Evolutionary conservation across 805 yeast genomes (phyloP).

Genomic region (Candida vartiovaarae): DNA sequence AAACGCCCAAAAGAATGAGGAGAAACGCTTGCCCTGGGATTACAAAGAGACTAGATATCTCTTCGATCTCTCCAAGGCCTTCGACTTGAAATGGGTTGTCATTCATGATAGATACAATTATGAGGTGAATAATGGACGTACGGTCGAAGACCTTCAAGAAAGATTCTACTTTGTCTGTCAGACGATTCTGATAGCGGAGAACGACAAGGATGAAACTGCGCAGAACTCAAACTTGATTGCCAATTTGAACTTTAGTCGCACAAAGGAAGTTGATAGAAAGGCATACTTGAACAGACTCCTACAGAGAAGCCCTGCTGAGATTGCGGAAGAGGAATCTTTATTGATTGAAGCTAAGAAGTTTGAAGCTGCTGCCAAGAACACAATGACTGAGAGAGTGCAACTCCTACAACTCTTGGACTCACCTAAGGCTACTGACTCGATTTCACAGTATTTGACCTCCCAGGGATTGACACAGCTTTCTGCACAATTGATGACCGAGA

Average conservation of each 20-base stretch:
- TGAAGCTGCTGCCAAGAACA: slow-evolving; percentile 86
- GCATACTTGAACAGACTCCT: slow-evolving; percentile 69
- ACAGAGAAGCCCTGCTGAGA: slow-evolving; percentile 87
- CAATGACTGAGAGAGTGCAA: slow-evolving; percentile 75
- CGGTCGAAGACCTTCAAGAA: slow-evolving; percentile 76
- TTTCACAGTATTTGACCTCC: slow-evolving; percentile 71
- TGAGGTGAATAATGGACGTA: slow-evolving; percentile 26
- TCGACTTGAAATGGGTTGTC: slow-evolving; percentile 51
- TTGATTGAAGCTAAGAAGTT: slow-evolving; percentile 89
- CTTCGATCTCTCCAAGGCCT: slow-evolving; percentile 61
- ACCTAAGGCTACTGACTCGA: slow-evolving; percentile 71
- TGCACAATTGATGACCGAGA: slow-evolving; percentile 66
- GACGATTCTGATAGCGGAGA: slow-evolving; percentile 39
- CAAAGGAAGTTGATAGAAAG: slow-evolving; percentile 73
- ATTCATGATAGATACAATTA: slow-evolving; percentile 53
- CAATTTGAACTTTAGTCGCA: slow-evolving; percentile 59
- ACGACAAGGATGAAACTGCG: slow-evolving; percentile 32
- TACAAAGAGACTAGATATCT: slow-evolving; percentile 72
- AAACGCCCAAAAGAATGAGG: slow-evolving; percentile 23
- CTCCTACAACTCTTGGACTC: slow-evolving; percentile 76
- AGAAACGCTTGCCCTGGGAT: slow-evolving; percentile 42
- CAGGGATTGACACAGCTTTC: slow-evolving; percentile 87
- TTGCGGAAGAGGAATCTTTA: slow-evolving; percentile 94
- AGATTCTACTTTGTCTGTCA: slow-evolving; percentile 69
- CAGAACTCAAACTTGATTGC: slow-evolving; percentile 50